These are phyloP conservation scores for Puccinia hordei DNA, from an alignment of 1,284 basidiomycete species.

Conservation along the genomic window DNA sequence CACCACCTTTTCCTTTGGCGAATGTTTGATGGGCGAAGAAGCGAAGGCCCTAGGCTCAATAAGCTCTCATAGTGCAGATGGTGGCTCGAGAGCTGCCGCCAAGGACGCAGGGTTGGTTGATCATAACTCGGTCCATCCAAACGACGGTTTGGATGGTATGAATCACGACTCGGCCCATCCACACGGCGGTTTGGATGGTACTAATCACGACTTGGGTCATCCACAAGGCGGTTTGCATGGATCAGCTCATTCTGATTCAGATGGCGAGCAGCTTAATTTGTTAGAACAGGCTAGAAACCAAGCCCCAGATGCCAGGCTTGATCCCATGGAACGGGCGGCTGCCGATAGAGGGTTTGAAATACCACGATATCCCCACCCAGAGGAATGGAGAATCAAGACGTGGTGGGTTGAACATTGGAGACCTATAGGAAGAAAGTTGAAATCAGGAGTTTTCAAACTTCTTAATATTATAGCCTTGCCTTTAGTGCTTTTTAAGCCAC, in stretches of 20 bases:
- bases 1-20: not conserved
- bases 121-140: not conserved
- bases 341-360: not conserved
- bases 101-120: not conserved
- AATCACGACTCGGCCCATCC: not conserved
- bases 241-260: not conserved
- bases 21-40: not conserved
- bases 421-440: constrained; percentile 9
- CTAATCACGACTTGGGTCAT: not conserved
- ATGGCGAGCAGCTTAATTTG: not conserved
- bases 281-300: not conserved
- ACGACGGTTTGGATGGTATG: not conserved
- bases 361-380: not conserved
- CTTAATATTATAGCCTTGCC: not conserved
- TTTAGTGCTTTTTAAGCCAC: not conserved
- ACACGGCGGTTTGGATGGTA: not conserved
- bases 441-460: not conserved
- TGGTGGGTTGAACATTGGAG: constrained; percentile 1
- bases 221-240: not conserved
- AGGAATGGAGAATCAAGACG: constrained; percentile 28
- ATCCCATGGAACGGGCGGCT: not conserved
- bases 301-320: not conserved
- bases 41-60: not conserved
- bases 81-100: not conserved
- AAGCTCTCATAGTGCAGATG: not conserved